Conservation (phyloP, 2,329 filamentous ascomycete genomes). For the Myotisia sp. region DNA sequence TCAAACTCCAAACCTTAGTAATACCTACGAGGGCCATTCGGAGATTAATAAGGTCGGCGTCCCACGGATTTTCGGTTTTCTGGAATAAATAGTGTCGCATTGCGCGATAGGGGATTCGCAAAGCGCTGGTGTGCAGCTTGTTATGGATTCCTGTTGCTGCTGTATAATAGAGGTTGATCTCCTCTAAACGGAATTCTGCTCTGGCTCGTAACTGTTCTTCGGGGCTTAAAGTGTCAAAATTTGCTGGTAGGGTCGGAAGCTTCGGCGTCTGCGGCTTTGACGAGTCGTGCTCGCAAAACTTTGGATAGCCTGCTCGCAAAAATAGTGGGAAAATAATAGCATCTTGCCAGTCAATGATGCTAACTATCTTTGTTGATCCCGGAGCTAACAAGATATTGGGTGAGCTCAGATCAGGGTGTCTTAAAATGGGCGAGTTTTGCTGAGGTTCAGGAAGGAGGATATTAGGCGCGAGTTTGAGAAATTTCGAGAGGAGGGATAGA, state of each 20-base stretch:
- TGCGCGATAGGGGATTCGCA: slow-evolving; percentile 3
- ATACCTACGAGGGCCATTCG: slow-evolving; percentile 7
- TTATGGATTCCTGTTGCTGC: slow-evolving; percentile 9
- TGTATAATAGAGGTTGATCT: slow-evolving; percentile 10
- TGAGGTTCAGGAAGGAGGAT: slow-evolving; percentile 1
- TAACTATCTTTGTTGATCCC: slow-evolving; percentile 7
- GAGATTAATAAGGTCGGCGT: slow-evolving; percentile 10
- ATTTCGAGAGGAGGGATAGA: slow-evolving; percentile 8
- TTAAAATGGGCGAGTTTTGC: slow-evolving; percentile 2
- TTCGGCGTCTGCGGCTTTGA: slow-evolving; percentile 3
- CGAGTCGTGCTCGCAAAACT: slow-evolving; percentile 9
- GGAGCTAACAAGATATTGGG: slow-evolving; percentile 9
- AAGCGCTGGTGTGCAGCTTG: slow-evolving; percentile 1
- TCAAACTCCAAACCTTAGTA: slow-evolving; percentile 3
- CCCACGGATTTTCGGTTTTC: slow-evolving; percentile 9
- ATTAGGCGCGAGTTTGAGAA: not conserved
- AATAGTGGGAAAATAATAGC: slow-evolving; percentile 8
- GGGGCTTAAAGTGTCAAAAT: slow-evolving; percentile 3
- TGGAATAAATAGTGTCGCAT: slow-evolving; percentile 9
- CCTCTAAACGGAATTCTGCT: slow-evolving; percentile 5
- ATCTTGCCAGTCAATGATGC: slow-evolving; percentile 11
- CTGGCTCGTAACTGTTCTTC: slow-evolving; percentile 4
- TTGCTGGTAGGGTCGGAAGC: slow-evolving; percentile 5
- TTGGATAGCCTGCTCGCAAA: slow-evolving; percentile 9
- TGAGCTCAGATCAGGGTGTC: slow-evolving; percentile 9